Evolutionary conservation across 2,329 filamentous ascomycete species (phyloP), one percentile per base, ranked within the genome.

Genomic region (Trichophyton simii): DNA sequence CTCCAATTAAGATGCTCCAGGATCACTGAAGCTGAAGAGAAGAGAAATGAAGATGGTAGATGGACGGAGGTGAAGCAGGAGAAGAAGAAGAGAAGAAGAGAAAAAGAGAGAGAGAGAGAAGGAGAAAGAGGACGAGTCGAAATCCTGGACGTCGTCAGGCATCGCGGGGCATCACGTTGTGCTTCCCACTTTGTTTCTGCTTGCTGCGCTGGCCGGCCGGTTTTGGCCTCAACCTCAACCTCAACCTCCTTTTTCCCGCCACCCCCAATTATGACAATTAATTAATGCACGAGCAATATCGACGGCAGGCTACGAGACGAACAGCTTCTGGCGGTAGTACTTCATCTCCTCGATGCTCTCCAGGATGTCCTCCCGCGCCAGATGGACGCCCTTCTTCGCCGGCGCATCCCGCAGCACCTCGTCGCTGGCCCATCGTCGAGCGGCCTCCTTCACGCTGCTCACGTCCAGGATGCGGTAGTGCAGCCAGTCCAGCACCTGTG

Each of bases 381-480:
- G 84, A 76, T 99, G 94, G 59, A 85, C 77, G 42, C 83, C 84
- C 71, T 82, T 82, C 79, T 97, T 97, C 64, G 70, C 74, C 11
- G 92, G 91, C 31, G 83, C 84, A 52, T 79, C 77, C 61, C 78
- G 77, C 64, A 88, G 70, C 7, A 88, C 72, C 6, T 82, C 79
- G n/a, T 78, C 72, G 1, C 80, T 79, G 50, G 84, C 86, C 92
- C 94, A 99, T 54, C 92, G 81, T 65, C 84, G 83, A 18, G 86
- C 88, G 22, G 89, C 91, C 77, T 99, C 94, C 76, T 97, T 97
- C 70, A 97, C 83, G 55, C 85, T 83, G 73, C 91, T 96, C 60
- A 97, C 90, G 72, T 99, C 94, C 57, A 97, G 77, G 65, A 99
- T 88, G 15, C 94, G 84, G 75, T 99, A 91, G 74, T 95, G 88